Base-by-base conservation (phyloP, 805 yeast genomes). In the Grigorovia transvaalensis region DNA sequence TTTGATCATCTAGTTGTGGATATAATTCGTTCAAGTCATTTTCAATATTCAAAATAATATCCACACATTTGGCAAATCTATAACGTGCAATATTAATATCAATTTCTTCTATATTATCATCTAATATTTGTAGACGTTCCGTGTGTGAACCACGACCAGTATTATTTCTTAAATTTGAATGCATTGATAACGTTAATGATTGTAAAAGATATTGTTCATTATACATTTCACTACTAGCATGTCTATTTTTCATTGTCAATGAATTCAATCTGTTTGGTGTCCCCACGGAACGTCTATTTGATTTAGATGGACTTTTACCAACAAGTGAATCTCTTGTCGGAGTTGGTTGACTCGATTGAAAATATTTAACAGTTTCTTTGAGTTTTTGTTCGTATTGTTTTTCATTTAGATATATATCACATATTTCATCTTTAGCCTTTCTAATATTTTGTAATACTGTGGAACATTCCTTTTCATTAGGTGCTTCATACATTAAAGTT, bases 31-130 rank as follows among this genome's bases (percentile, higher is more conserved):
- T 40, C 23, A 70, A 49, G 9, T 63, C 61, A 2, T 50, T 53
- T 50, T 73, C 76, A 51, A 77, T 69, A 19, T 60, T 61, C 8
- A 58, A 44, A 40, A 71, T 50, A 13, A 55, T 54, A 3, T 65
- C 70, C 2, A 74, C 74, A 0, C 80, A 74, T 17, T 65, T 70
- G 46, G 70, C 60, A 65, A 75, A 83, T 51, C 76, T 74, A 50
- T 78, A 76, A 58, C 84, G 82, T 11, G 87, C 83, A 27, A 85
- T 72, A 51, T 74, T 74, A 13, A 83, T 79, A 62, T 86, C 93
- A 44, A 84, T 73, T 51, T 84, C 88, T 59, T 85, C 88, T 17
- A 85, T 70, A 35, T 72, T 66, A 50, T 81, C 84, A 58, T 84
- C 89, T 13, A 81, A 70, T 33, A 68, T 68, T 51, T 78, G 76